phyloP scores from a whole-genome alignment of 257 asterid genomes.

The Sherardia arvensis region DNA sequence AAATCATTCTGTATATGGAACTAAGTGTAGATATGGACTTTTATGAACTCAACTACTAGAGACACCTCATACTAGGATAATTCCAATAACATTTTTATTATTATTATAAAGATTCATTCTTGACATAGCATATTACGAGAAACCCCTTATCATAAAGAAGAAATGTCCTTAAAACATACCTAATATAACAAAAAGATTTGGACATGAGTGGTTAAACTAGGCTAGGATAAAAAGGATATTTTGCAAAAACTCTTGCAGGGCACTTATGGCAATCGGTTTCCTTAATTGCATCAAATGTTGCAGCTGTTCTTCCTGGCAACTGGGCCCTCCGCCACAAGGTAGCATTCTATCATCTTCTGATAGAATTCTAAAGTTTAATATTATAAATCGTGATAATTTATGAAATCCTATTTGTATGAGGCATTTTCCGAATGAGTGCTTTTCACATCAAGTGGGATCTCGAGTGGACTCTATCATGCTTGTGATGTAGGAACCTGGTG shows the following conservation, averaged over 20 bases:
- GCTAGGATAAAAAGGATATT: slow-evolving; percentile 25
- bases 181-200: no score
- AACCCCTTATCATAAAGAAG: no score
- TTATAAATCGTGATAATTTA: no score
- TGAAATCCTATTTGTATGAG: slow-evolving; percentile 21
- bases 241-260: slow-evolving; percentile 55
- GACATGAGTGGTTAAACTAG: slow-evolving; percentile 14
- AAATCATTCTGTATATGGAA: no score
- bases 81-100: no score
- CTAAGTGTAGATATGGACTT: no score
- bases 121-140: no score
- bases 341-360: slow-evolving; percentile 9
- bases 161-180: no score
- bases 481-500: slow-evolving; percentile 99
- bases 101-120: no score
- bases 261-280: slow-evolving; percentile 69
- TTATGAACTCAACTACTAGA: no score
- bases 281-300: slow-evolving; percentile 89
- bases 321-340: slow-evolving; percentile 96
- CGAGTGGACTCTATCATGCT: slow-evolving; percentile 91
- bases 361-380: no score
- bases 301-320: slow-evolving; percentile 83
- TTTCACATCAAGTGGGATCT: slow-evolving; percentile 78
- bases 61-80: no score
- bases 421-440: slow-evolving; percentile 98